Conservation (phyloP, 768 basidiomycete genomes). For the Sistotremastrum niveocremeum region DNA sequence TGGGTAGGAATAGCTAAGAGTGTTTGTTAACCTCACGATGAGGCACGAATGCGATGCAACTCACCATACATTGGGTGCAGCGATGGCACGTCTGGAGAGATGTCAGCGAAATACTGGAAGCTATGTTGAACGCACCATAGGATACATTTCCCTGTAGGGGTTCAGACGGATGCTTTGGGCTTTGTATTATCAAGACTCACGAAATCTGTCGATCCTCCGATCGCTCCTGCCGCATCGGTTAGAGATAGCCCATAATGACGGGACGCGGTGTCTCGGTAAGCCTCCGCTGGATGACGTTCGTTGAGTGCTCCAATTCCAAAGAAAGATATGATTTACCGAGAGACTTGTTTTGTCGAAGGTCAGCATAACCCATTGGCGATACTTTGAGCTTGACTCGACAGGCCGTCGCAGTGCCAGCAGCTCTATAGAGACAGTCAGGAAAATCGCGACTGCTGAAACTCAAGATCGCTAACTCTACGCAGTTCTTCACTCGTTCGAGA, state of each 20-base stretch:
- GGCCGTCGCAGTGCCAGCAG: constrained; percentile 53
- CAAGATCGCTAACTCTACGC: constrained; percentile 45
- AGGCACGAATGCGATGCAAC: too few species aligned
- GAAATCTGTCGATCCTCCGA: constrained; percentile 69
- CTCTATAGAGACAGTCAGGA: constrained; percentile 24
- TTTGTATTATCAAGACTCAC: constrained; percentile 27
- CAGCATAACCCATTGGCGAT: constrained; percentile 23
- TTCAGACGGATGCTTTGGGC: too few species aligned
- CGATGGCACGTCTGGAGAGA: too few species aligned
- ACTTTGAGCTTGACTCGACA: constrained; percentile 35
- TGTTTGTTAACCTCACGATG: too few species aligned
- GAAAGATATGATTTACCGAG: constrained; percentile 29
- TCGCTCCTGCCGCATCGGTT: constrained; percentile 60
- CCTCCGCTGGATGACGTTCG: constrained; percentile 42
- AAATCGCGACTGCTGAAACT: background rate
- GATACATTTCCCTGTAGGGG: too few species aligned
- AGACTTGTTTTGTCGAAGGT: constrained; percentile 55
- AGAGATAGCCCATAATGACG: constrained; percentile 28
- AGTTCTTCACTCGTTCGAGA: constrained; percentile 47
- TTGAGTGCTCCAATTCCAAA: constrained; percentile 33
- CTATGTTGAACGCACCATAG: too few species aligned
- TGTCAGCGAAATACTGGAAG: too few species aligned
- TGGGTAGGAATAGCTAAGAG: constrained; percentile 54
- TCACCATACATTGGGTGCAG: too few species aligned
- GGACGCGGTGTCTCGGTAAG: too few species aligned